Conservation (phyloP, 139 green algal genomes). For the Chlamydomonas sp. region DNA sequence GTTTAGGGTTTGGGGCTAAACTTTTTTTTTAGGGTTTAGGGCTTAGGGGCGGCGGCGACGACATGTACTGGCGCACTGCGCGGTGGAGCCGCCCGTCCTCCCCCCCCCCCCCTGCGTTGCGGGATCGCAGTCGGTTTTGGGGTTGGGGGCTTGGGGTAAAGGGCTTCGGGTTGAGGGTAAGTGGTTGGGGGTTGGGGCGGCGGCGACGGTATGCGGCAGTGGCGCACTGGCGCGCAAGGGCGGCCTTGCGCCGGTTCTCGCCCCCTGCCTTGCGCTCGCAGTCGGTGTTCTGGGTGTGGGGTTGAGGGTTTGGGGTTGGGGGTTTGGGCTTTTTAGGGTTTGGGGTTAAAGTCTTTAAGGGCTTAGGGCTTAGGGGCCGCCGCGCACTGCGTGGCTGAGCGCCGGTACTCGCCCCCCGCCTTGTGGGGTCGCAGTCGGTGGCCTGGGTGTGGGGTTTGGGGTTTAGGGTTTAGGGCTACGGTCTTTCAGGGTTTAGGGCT, state of each 20-base stretch:
- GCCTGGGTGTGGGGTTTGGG: conserved; percentile 33
- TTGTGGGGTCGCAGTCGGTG: conserved; percentile 50
- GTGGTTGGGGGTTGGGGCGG: too few relatives aligned
- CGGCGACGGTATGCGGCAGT: too few relatives aligned
- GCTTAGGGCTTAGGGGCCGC: conserved; percentile 43
- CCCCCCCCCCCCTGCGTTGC: too few relatives aligned
- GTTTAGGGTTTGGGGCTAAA: background rate
- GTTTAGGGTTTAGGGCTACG: background rate
- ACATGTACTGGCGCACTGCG: background rate
- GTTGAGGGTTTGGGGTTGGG: background rate
- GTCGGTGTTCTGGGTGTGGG: conserved; percentile 53
- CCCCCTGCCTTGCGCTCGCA: conserved; percentile 45
- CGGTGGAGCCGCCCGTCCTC: background rate
- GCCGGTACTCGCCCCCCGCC: conserved; percentile 49
- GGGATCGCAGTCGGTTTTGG: too few relatives aligned
- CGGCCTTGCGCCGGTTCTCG: conserved; percentile 52
- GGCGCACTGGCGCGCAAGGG: too few relatives aligned
- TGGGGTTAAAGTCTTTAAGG: background rate
- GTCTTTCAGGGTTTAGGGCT: background rate
- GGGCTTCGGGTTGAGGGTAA: background rate
- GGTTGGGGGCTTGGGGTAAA: background rate
- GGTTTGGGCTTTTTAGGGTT: background rate
- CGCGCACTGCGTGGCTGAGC: conserved; percentile 39
- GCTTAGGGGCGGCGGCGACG: too few relatives aligned
- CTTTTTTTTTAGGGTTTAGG: background rate